Evolutionary conservation across 345 rosid genomes (phyloP), one percentile per base, ranked within the genome.

Genomic region (Psidium friedrichsthalianum): DNA sequence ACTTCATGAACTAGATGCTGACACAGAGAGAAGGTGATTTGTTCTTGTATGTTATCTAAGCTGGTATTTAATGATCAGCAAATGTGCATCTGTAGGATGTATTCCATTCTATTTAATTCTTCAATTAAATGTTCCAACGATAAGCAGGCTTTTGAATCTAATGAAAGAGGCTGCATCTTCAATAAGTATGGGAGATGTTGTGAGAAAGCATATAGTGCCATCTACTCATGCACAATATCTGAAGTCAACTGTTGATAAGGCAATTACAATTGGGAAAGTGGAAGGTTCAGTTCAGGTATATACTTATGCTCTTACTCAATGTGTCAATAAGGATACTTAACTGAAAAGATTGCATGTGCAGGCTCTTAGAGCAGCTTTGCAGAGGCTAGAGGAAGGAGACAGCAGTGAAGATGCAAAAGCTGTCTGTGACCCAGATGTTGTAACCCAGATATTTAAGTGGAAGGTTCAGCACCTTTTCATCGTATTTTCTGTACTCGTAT

Each of bases 231-330:
- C 90, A 86, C 86, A 86, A 83, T 91, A 91, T 14, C 86, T 88
- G 74, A 95, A 85, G 92, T 61, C 83, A 89, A 85, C 74, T 59
- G 87, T 93, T 76, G 98, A 95, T 86, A 95, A 88, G 91, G 85
- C 89, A 82, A 93, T 95, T 85, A 93, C 96, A 21, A 82, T 91
- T 87, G 99, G 98, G 84, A 97, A 93, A 91, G 94, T 97, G 78
- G 97, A 91, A 89, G 95, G 92, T 87, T 91, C 96, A 59, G 91
- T 94, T 87, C 95, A 94, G 96, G 99, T 95, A 93, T n/a, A 87
- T 83, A 11, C 78, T 76, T 74, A 6, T 49, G 21, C 86, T 47
- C 85, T 42, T 74, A 81, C 56, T 85, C 83, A 83, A 56, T 80
- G 32, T 25, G 4, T 87, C 24, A 13, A 32, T 51, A 47, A 40